phyloP scores from a whole-genome alignment of 306 rosid species.

The Cicer pinnatifidum region DNA sequence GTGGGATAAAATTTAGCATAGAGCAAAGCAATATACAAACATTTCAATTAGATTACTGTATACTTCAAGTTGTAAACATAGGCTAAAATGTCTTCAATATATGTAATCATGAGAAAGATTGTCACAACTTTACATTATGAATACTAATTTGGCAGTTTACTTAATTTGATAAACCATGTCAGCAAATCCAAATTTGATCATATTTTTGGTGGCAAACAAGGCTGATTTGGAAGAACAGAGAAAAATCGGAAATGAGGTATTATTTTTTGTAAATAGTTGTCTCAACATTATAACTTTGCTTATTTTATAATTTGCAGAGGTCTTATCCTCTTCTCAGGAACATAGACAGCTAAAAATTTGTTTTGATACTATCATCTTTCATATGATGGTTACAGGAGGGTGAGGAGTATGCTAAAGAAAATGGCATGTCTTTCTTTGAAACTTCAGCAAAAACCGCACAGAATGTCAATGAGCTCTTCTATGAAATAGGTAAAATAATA shows the following conservation, averaged over 20 bases:
- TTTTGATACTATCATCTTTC: background rate
- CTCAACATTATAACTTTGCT: background rate
- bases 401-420: slow-evolving; percentile 78
- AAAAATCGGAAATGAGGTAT: slow-evolving; percentile 70
- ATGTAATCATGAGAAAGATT: background rate
- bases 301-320: background rate
- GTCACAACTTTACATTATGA: background rate
- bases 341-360: background rate
- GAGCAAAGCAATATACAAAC: background rate
- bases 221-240: slow-evolving; percentile 72
- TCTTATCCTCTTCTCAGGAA: too few relatives aligned
- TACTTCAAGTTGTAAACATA: background rate
- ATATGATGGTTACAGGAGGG: slow-evolving; percentile 64
- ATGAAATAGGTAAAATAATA: slow-evolving; percentile 72
- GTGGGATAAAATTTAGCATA: background rate
- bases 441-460: slow-evolving; percentile 90
- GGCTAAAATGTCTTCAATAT: background rate
- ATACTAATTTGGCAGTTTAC: slow-evolving; percentile 18
- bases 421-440: slow-evolving; percentile 74
- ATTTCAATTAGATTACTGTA: background rate
- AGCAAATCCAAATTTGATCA: slow-evolving; percentile 74
- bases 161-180: slow-evolving; percentile 37
- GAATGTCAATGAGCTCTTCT: slow-evolving; percentile 86
- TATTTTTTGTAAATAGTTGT: slow-evolving; percentile 14
- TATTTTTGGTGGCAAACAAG: slow-evolving; percentile 85